Percentiles rank a stretch among this genome's conserved stretches.
These are phyloP conservation scores for Canavalia ensiformis DNA, from an alignment of 306 rosid genomes.

Conservation along the genomic window DNA sequence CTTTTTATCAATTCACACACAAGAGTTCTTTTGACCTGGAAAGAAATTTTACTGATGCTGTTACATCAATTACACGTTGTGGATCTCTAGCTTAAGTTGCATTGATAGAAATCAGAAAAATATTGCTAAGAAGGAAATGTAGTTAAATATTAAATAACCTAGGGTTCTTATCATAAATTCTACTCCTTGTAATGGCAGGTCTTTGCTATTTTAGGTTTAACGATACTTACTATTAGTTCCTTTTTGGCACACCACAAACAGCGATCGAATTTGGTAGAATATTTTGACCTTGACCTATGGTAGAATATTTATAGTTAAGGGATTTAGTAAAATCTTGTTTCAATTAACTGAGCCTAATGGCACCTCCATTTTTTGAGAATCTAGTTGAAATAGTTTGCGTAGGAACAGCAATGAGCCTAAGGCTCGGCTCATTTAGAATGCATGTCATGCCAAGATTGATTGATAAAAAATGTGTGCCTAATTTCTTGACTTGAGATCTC, in stretches of 20 bases:
- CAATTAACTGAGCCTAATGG: neutral
- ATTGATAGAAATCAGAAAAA: neutral
- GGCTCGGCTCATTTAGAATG: neutral
- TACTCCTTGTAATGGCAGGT: too few relatives aligned
- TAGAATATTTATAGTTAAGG: conserved; percentile 28
- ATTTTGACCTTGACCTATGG: conserved; percentile 52
- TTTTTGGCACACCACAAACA: too few relatives aligned
- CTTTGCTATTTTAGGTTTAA: too few relatives aligned
- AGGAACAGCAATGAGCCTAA: neutral
- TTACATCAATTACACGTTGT: neutral
- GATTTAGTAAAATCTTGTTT: neutral
- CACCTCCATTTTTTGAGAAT: neutral
- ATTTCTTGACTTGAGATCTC: too few relatives aligned
- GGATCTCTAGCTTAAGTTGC: conserved; percentile 29
- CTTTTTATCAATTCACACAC: neutral
- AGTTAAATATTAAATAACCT: too few relatives aligned
- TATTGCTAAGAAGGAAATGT: neutral
- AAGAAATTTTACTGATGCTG: neutral
- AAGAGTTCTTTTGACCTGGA: neutral
- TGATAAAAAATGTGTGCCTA: neutral
- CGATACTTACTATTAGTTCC: too few relatives aligned
- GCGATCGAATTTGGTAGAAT: too few relatives aligned
- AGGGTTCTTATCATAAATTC: too few relatives aligned
- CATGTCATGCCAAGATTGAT: conserved; percentile 1
- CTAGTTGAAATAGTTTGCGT: neutral